Base-by-base conservation (phyloP, 1,284 basidiomycete species). In the Mycosarcoma mackinlayi region DNA sequence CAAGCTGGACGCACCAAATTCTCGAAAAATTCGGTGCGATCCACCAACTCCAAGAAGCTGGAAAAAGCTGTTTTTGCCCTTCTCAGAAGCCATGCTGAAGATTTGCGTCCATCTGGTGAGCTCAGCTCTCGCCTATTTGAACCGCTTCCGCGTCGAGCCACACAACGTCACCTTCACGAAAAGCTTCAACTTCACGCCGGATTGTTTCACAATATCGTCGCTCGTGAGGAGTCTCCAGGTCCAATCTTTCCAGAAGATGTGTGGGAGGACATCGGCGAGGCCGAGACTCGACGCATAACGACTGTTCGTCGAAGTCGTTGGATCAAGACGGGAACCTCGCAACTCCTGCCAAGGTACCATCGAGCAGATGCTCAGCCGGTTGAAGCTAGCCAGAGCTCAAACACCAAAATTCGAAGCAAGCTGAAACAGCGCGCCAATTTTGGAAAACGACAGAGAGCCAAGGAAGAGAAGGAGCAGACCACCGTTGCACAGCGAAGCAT, bases 101-200 rank as follows among this genome's bases (percentile, higher is more conserved):
- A 35, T 19, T 35, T 5, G n/a, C 5, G 13, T 18, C 27, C 11
- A 4, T 30, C 47, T 6, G 34, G 34, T n/a, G 35, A 38, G 14
- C 5, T 33, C 11, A 18, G 11, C 13, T 38, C 56, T 21, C 56
- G 48, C 14, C 35, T 58, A 21, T 33, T 58, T 25, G 18, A 40
- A 10, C 56, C 56, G 13, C 56, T 40, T n/a, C 56, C 56, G 11
- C 56, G 47, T 34, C 51, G 51, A 7, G 13, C 24, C 21, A 28
- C 30, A 18, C 41, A 42, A 2, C 19, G n/a, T 9, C n/a, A 19
- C 19, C 3, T 34, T 16, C 0, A 30, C 4, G 4, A 18, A 23
- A 51, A 40, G 18, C 9, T 46, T 14, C n/a, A 51, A 24, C 4
- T n/a, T 2, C 10, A 23, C 3, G 18, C 13, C 6, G 6, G 23